Conservation (phyloP, 805 yeast species). For the Blastobotrys chiropterorum region DNA sequence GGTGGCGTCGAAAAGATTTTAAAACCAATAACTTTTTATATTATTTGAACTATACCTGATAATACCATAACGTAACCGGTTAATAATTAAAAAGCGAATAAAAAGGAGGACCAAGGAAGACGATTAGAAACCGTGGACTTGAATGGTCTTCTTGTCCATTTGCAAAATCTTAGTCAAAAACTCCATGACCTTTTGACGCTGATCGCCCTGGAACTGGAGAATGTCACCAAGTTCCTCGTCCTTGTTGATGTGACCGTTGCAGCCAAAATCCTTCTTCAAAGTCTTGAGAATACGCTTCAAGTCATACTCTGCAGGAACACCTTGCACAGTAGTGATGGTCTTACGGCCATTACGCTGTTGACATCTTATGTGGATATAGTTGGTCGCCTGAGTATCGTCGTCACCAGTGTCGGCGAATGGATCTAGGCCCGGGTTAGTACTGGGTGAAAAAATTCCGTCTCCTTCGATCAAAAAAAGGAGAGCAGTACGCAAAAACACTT, state of each 20-base stretch:
- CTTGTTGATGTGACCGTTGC: constrained; percentile 96
- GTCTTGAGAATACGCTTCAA: constrained; percentile 88
- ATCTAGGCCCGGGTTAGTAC: constrained; percentile 39
- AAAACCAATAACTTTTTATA: no score
- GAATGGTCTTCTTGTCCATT: constrained; percentile 91
- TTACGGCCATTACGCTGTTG: constrained; percentile 99
- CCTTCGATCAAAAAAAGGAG: not conserved
- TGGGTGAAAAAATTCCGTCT: constrained; percentile 1
- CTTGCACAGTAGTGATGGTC: constrained; percentile 97
- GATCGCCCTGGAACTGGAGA: constrained; percentile 98
- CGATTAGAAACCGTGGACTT: constrained; percentile 90
- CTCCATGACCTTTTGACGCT: constrained; percentile 92
- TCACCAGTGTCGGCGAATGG: constrained; percentile 99
- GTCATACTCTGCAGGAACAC: constrained; percentile 92
- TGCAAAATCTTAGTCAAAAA: constrained; percentile 81
- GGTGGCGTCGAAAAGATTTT: no score
- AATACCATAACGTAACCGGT: no score
- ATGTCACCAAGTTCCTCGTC: constrained; percentile 96
- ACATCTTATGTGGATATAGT: constrained; percentile 94
- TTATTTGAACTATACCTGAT: not conserved
- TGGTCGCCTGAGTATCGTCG: constrained; percentile 93
- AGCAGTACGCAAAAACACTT: constrained; percentile 14
- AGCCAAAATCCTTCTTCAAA: constrained; percentile 95
- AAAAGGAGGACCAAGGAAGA: not conserved
- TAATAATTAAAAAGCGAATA: no score